phyloP scores from a whole-genome alignment of 1,139 yeast genomes.

The Geotrichum histeridarum region DNA sequence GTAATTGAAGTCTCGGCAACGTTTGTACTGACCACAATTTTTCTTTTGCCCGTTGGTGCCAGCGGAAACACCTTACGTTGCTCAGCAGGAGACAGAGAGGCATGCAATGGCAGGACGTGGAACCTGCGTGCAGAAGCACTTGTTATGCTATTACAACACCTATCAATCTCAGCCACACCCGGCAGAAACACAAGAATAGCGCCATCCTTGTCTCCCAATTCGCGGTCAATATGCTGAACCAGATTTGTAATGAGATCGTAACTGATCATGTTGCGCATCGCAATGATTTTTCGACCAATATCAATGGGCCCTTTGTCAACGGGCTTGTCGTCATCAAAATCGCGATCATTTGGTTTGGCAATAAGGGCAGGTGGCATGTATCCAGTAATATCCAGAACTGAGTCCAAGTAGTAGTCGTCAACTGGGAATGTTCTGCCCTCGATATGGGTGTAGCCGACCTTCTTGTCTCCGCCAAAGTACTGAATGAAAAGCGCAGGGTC shows the following conservation, averaged over 20 bases:
- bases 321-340: conserved; percentile 16
- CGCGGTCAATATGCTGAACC: conserved; percentile 49
- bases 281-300: conserved; percentile 37
- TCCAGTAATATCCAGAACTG: conserved; percentile 51
- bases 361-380: conserved; percentile 25
- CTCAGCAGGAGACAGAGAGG: conserved; percentile 78
- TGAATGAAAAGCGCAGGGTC: conserved; percentile 61
- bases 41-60: conserved; percentile 54
- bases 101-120: conserved; percentile 69
- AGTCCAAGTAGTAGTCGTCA: conserved; percentile 64
- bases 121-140: conserved; percentile 24
- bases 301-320: conserved; percentile 18
- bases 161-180: conserved; percentile 82
- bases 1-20: conserved; percentile 83
- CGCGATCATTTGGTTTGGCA: conserved; percentile 25
- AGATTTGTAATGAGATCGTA: conserved; percentile 62
- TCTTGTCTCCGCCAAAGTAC: conserved; percentile 47
- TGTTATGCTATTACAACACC: conserved; percentile 41
- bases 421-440: conserved; percentile 95
- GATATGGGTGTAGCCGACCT: conserved; percentile 52
- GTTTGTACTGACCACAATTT: conserved; percentile 84
- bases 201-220: conserved; percentile 50
- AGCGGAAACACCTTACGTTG: conserved; percentile 65
- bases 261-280: conserved; percentile 49
- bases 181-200: conserved; percentile 82